Evolutionary conservation across 176 grass and related monocot species (phyloP), one percentile per base, ranked within the genome.

Genomic region (Leersia perrieri): DNA sequence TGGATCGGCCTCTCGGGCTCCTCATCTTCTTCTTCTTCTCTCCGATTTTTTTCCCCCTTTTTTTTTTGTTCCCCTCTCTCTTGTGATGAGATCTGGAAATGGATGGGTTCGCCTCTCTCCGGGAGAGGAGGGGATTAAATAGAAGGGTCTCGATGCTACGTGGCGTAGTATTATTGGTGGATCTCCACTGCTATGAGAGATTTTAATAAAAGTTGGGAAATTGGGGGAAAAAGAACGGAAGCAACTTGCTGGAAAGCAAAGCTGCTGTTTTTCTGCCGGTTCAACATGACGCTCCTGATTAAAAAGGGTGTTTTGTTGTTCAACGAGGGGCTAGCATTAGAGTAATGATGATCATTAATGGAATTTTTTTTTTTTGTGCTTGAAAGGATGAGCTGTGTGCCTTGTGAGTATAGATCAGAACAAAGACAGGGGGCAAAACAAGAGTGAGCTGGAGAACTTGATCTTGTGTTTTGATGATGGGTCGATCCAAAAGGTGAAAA

Each of bases 21-120:
- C 66, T 81, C 88, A 85, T 89, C n/a, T n/a, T n/a, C n/a, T n/a
- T n/a, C n/a, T n/a, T n/a, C n/a, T 33, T 47, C 25, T 11, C 26
- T 23, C 1, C 8, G 79, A 61, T 0, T 5, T 33, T 14, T 6
- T 31, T 15, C 4, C 0, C 3, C 15, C 5, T 18, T 0, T 42
- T 2, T 23, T 31, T 11, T 5, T 22, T 8, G n/a, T 1, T 34
- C 5, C 28, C 11, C 16, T 18, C 8, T n/a, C 33, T 83, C 30
- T 8, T 45, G 7, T n/a, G n/a, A n/a, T n/a, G n/a, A n/a, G 5
- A 20, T 11, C 2, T 14, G 27, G n/a, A n/a, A 14, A 18, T 23
- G 33, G 28, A 44, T 62, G 75, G 9, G n/a, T 27, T 27, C 72
- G 49, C 62, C 0, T n/a, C 70, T 0, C 2, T 14, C 10, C 0